Percentiles rank a stretch among this genome's conserved stretches.
Evolutionary conservation across 306 rosid species (phyloP).

Genomic region (Comarum palustre): DNA sequence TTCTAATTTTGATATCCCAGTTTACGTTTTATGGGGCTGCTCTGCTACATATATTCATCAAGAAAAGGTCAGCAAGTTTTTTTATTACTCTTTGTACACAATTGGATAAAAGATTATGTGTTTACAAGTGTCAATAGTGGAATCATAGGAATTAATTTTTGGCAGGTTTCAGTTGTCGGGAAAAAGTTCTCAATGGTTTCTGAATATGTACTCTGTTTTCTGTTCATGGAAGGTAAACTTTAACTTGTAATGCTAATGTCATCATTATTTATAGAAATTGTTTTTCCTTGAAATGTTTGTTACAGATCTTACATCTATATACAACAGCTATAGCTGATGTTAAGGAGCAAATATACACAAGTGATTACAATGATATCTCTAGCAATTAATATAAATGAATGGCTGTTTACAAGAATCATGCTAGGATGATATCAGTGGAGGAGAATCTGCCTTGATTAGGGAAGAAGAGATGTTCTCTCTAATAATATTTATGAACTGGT

Average conservation of each 20-base stretch:
- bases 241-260: constrained; percentile 11
- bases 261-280: not conserved
- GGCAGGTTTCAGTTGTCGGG: constrained; percentile 81
- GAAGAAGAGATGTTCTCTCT: no score
- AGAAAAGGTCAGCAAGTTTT: constrained; percentile 63
- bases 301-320: no score
- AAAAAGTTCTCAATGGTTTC: constrained; percentile 41
- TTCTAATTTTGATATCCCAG: constrained; percentile 69
- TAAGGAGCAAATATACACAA: no score
- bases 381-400: no score
- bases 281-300: no score
- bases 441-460: no score
- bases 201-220: constrained; percentile 45
- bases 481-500: not conserved
- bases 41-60: constrained; percentile 68
- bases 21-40: constrained; percentile 73
- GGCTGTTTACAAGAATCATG: no score
- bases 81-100: constrained; percentile 15
- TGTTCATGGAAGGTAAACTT: constrained; percentile 67
- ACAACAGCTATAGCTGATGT: no score
- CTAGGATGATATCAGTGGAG: no score
- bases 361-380: no score
- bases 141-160: constrained; percentile 28
- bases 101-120: not conserved
- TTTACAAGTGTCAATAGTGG: constrained; percentile 1